Conservation (phyloP, 345 rosid genomes). For the Gossypium anomalum region DNA sequence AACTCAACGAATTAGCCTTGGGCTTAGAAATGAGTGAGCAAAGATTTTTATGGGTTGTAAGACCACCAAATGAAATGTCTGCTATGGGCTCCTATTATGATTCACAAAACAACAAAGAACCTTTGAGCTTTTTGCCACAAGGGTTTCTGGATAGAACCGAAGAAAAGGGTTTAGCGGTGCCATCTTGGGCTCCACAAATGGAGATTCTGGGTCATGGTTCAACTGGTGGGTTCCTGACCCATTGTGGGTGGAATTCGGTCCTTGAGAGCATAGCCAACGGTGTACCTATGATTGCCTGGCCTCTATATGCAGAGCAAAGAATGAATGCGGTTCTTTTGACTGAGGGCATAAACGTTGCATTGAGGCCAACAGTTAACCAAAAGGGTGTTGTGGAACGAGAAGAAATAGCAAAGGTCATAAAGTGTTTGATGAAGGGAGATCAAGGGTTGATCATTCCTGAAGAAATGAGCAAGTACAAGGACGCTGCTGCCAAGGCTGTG, state of each 20-base stretch:
- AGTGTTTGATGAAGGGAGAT: not conserved
- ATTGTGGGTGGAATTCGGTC: constrained; percentile 46
- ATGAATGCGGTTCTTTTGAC: constrained; percentile 21
- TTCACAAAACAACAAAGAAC: not conserved
- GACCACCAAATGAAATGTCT: not conserved
- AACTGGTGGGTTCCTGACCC: constrained; percentile 34
- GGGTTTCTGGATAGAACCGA: constrained; percentile 36
- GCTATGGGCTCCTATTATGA: not conserved
- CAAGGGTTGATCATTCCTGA: not conserved
- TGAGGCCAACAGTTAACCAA: too few relatives aligned
- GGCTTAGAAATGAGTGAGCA: not conserved
- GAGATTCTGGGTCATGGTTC: constrained; percentile 39
- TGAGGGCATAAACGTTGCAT: too few relatives aligned
- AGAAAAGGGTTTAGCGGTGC: constrained; percentile 34
- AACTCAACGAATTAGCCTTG: not conserved
- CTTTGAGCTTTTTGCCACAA: constrained; percentile 19
- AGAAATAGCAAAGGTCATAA: not conserved
- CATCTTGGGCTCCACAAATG: constrained; percentile 51
- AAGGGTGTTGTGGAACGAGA: not conserved
- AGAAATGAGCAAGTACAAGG: not conserved
- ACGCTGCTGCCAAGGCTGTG: not conserved
- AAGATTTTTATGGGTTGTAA: not conserved
- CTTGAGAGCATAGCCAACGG: constrained; percentile 40
- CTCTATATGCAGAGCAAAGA: constrained; percentile 43
- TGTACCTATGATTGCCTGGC: constrained; percentile 54